phyloP scores from a whole-genome alignment of 2,329 filamentous ascomycete species.

The Colletotrichum noveboracense region DNA sequence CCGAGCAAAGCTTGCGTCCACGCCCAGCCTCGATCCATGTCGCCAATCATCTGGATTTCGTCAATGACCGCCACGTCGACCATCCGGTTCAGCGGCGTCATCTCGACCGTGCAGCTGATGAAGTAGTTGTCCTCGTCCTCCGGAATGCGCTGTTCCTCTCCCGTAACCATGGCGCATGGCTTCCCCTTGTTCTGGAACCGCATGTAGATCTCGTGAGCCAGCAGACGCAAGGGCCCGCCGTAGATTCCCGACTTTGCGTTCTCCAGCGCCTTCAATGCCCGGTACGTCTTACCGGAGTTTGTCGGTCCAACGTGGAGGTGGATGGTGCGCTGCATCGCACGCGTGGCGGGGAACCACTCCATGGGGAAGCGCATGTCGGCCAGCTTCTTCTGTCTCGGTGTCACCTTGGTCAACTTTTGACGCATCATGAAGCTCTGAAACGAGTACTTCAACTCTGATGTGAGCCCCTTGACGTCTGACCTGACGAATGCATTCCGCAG shows the following conservation, averaged over 20 bases:
- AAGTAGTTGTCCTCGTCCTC: slow-evolving; percentile 63
- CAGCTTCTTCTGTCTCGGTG: slow-evolving; percentile 66
- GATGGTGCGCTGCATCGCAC: slow-evolving; percentile 79
- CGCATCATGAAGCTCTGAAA: slow-evolving; percentile 72
- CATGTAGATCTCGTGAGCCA: slow-evolving; percentile 95
- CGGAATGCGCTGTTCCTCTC: slow-evolving; percentile 83
- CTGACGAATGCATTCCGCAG: slow-evolving; percentile 66
- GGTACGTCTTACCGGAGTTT: slow-evolving; percentile 98
- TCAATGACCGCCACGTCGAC: slow-evolving; percentile 95
- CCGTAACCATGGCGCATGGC: slow-evolving; percentile 82
- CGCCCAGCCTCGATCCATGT: slow-evolving; percentile 82
- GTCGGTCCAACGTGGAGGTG: slow-evolving; percentile 96
- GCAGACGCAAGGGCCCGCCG: slow-evolving; percentile 83
- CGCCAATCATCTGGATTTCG: slow-evolving; percentile 97
- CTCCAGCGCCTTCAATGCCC: slow-evolving; percentile 86
- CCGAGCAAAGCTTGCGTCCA: slow-evolving; percentile 94
- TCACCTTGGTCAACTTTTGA: slow-evolving; percentile 57
- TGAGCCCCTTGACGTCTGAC: slow-evolving; percentile 55
- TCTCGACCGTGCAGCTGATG: slow-evolving; percentile 92
- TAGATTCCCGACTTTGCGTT: slow-evolving; percentile 80
- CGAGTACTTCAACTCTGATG: slow-evolving; percentile 66
- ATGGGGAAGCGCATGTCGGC: slow-evolving; percentile 87
- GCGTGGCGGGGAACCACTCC: slow-evolving; percentile 90
- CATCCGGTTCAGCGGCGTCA: slow-evolving; percentile 61
- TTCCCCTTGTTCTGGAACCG: slow-evolving; percentile 81